Evolutionary conservation across 106 monocot species (phyloP), one percentile per base, ranked within the genome.

Genomic region (Dendrobium officinale): DNA sequence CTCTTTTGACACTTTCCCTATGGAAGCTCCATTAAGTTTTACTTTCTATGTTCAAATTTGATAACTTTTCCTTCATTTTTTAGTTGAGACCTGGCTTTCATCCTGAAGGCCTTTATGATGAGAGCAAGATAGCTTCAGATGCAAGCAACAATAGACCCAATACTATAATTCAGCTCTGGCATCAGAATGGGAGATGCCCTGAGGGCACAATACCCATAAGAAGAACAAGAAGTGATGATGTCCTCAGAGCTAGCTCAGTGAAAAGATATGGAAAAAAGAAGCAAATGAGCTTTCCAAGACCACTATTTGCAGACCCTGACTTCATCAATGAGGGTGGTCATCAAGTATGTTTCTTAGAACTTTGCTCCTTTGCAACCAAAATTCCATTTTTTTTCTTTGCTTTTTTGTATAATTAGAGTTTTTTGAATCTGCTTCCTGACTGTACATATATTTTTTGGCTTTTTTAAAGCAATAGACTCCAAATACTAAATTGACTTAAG

Each of bases 241-340:
- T 92, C 15, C 75, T 92, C 1, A 87, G 89, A 68, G 87, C 89
- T 19, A 92, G 87, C 80, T 92, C 92, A 27, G 42, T 80, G 6
- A 89, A 85, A 75, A 83, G 87, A 48, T 92, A 77, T 84, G 92
- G 92, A 37, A 86, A 59, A 72, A 92, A 92, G 87, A 92, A 81
- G 78, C 85, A 80, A 55, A 85, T 79, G 45, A 22, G 59, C 73
- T 80, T 81, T 31, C 85, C 92, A 4, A 72, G 54, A 6, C 88
- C 87, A 4, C 74, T 58, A 55, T 87, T 89, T 42, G 86, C 83
- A 58, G 81, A 85, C 49, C 85, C 89, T 80, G 92, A 92, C 73
- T 77, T 89, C 67, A 85, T 87, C 77, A 92, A 78, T 59, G 79
- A 87, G 68, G 84, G 81, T 84, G 92, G 92, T 0, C 92, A 92